A percentile compares a stretch with the other conserved stretches of the same genome.
phyloP scores from a whole-genome alignment of 228 moss, liverwort and hornwort genomes.

The Sphagnum magellanicum region DNA sequence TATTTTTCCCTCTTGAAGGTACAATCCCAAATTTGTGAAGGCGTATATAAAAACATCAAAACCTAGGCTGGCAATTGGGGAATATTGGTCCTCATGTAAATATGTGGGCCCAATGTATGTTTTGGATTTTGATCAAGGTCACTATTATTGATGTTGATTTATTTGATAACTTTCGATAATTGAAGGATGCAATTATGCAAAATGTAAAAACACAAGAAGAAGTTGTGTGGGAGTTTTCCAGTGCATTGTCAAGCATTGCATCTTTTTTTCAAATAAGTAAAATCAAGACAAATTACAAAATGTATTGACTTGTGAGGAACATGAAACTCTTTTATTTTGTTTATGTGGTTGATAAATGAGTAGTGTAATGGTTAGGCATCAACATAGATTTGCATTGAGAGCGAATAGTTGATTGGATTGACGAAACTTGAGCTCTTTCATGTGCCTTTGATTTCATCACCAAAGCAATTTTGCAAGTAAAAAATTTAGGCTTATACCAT shows the following conservation, averaged over 20 bases:
- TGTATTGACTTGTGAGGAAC: too few relatives aligned
- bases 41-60: slow-evolving; percentile 69
- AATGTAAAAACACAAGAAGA: background rate
- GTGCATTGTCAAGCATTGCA: background rate
- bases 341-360: too few relatives aligned
- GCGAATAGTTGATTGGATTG: slow-evolving; percentile 79
- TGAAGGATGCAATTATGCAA: background rate
- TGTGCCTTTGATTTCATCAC: slow-evolving; percentile 94
- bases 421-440: slow-evolving; percentile 65
- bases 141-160: too few relatives aligned
- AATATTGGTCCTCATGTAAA: slow-evolving; percentile 47
- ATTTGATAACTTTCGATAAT: too few relatives aligned
- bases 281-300: too few relatives aligned
- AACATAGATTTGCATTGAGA: slow-evolving; percentile 79
- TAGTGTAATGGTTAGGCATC: background rate
- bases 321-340: too few relatives aligned
- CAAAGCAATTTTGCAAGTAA: slow-evolving; percentile 84
- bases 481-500: too few relatives aligned
- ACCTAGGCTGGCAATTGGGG: slow-evolving; percentile 67
- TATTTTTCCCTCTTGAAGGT: slow-evolving; percentile 28
- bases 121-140: slow-evolving; percentile 47
- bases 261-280: background rate
- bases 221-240: background rate
- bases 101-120: slow-evolving; percentile 29
- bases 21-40: slow-evolving; percentile 73